phyloP scores from a whole-genome alignment of 495 filamentous ascomycete species.

The Neurospora sp. region DNA sequence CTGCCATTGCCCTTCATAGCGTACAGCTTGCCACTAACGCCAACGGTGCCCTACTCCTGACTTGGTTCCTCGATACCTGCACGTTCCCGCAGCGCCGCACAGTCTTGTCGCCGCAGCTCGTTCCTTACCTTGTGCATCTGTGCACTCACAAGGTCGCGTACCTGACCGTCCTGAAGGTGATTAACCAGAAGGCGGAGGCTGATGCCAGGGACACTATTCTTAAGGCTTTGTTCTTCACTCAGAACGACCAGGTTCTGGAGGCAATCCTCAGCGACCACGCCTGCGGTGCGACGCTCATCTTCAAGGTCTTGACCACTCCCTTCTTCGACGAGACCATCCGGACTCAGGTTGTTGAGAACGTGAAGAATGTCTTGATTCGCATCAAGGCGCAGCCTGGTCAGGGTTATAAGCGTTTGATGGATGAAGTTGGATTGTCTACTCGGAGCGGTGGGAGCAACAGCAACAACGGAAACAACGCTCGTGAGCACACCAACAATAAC shows the following conservation, averaged over 20 bases:
- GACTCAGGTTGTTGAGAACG: slow-evolving; percentile 76
- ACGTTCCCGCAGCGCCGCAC: slow-evolving; percentile 87
- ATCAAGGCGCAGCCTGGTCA: slow-evolving; percentile 90
- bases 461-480: slow-evolving; percentile 35
- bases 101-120: slow-evolving; percentile 83
- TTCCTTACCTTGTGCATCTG: slow-evolving; percentile 92
- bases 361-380: slow-evolving; percentile 76
- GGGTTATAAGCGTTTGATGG: slow-evolving; percentile 97
- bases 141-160: slow-evolving; percentile 99
- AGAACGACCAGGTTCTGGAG: slow-evolving; percentile 76
- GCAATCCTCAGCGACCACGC: slow-evolving; percentile 85
- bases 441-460: slow-evolving; percentile 32
- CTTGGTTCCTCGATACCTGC: slow-evolving; percentile 98
- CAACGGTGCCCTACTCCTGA: slow-evolving; percentile 87
- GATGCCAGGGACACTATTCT: slow-evolving; percentile 90
- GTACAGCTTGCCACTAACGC: slow-evolving; percentile 94
- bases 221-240: slow-evolving; percentile 89
- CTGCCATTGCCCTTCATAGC: slow-evolving; percentile 89
- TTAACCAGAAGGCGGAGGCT: slow-evolving; percentile 92
- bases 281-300: slow-evolving; percentile 91
- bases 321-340: slow-evolving; percentile 94
- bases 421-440: slow-evolving; percentile 80
- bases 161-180: slow-evolving; percentile 92
- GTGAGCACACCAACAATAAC: slow-evolving; percentile 20
- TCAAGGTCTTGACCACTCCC: slow-evolving; percentile 94